Base-by-base conservation (phyloP, 1,139 yeast genomes). In the Suhomyces atakaporum region DNA sequence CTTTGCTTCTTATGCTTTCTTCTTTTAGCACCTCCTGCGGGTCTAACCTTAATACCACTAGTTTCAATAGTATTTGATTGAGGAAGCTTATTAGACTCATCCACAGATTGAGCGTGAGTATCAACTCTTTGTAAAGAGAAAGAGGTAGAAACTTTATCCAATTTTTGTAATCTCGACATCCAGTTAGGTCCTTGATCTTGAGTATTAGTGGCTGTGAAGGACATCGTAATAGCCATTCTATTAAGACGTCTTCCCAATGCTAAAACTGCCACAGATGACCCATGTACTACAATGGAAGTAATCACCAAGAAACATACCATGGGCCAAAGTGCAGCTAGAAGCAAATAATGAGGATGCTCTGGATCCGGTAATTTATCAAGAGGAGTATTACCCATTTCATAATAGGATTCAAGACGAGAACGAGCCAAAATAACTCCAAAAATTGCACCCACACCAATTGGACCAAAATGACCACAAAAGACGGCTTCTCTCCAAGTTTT, bases 391-490 rank as follows among this genome's bases (percentile, higher is more conserved):
- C 76, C 81, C 2, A 68, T 70, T 9, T 77, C 72, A 44, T 53
- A 66, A 45, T 66, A 68, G 9, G 67, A 70, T 54, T 88, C 96
- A 31, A 92, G 69, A 47, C 86, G 92, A 12, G 80, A 78, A 47
- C 94, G 75, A 1, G 96, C 92, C 49, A 90, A 67, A 41, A 92
- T 84, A 10, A 90, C 81, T 14, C 96, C 95, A 63, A 87, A 92
- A 14, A 92, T 77, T 1, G 97, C 97, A 46, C 97, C 97, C 8
- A 92, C 98, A 38, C 98, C 98, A 56, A 92, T 88, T 7, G 98
- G 98, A 30, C 98, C 98, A 60, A 92, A 92, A 65, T 92, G 97
- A 15, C 97, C 97, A 60, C 95, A 90, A 55, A 92, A 89, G 6
- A 92, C 56, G 0, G 97, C 97, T 56, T 92, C 97, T 61, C 96